Base-by-base conservation (phyloP, 1,284 basidiomycete genomes). In the Ceratobasidium sp. region DNA sequence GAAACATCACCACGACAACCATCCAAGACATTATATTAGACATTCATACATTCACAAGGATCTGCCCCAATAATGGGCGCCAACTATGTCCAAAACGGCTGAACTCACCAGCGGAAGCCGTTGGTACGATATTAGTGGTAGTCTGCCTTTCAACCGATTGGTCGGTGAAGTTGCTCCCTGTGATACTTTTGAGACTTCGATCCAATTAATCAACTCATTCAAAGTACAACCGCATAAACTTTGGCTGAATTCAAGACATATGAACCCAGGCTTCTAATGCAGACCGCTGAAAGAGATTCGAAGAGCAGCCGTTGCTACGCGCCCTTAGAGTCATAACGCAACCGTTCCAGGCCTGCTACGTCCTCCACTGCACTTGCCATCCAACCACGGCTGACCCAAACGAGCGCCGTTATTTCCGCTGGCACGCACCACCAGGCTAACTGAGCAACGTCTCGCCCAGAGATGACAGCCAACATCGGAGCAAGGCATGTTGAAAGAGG, bases 311-410 rank as follows among this genome's bases (percentile, higher is more conserved):
- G n/a, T 65, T n/a, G 41, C 50, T 69, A 69, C 26, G 65, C 65
- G 26, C 65, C 65, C 34, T 69, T 46, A 18, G 26, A 36, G 30
- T 69, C 39, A 32, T 69, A 69, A 26, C 65, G 65, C 46, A 69
- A 57, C 18, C 18, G 52, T 39, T 69, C 65, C 46, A 69, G 21
- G 26, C 65, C 52, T 16, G 52, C 36, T 57, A 69, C 50, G 18
- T 69, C 65, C 16, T 69, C 65, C 12, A 57, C 52, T 28, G 65
- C 65, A 16, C 65, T 34, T 9, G 52, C 52, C 65, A 69, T 69
- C 65, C 65, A 69, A 8, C 65, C 65, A 14, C 65, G n/a, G 52
- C 65, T 69, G 23, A 69, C 65, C 65, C 65, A 69, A 9, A 69
- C 65, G 6, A 69, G 52, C 14, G 65, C 62, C 21, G 65, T 55